A percentile compares a stretch with the other conserved stretches of the same genome.
Evolutionary conservation across 1,139 yeast species (phyloP).

Genomic region (Yamadazyma blattariae): DNA sequence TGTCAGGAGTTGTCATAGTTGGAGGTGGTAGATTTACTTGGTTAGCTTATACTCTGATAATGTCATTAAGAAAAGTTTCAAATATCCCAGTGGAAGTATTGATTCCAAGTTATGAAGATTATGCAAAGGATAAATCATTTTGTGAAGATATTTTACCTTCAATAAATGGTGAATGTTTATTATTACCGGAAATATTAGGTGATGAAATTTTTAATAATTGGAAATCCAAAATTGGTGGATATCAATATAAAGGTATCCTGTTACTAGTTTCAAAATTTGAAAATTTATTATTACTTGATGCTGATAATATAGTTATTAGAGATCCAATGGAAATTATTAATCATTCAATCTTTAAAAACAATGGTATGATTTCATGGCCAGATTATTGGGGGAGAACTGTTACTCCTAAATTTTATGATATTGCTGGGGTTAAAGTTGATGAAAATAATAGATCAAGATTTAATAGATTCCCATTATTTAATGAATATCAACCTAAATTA

Average conservation of each 20-base stretch:
- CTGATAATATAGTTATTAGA: constrained; percentile 36
- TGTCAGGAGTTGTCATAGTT: constrained; percentile 31
- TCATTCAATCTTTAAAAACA: constrained; percentile 51
- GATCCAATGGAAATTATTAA: constrained; percentile 45
- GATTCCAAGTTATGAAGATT: constrained; percentile 28
- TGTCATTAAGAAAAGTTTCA: constrained; percentile 27
- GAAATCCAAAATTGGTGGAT: constrained; percentile 22
- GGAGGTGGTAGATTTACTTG: constrained; percentile 40
- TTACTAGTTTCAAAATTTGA: constrained; percentile 37
- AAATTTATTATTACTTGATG: constrained; percentile 36
- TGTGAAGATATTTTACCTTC: constrained; percentile 21
- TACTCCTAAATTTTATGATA: constrained; percentile 62
- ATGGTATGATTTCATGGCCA: constrained; percentile 78
- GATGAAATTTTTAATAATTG: constrained; percentile 27
- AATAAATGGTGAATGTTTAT: constrained; percentile 23
- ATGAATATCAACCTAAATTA: neutral
- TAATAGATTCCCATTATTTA: constrained; percentile 17
- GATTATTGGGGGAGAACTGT: constrained; percentile 79
- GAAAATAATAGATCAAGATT: constrained; percentile 20
- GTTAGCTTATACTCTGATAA: constrained; percentile 31
- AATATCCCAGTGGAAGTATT: constrained; percentile 32
- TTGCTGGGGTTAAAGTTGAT: constrained; percentile 47
- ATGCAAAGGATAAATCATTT: constrained; percentile 21
- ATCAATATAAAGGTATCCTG: constrained; percentile 34
- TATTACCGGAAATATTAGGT: constrained; percentile 32